phyloP scores from a whole-genome alignment of 352 stramenopile genomes.

The Phytophthora sp. region DNA sequence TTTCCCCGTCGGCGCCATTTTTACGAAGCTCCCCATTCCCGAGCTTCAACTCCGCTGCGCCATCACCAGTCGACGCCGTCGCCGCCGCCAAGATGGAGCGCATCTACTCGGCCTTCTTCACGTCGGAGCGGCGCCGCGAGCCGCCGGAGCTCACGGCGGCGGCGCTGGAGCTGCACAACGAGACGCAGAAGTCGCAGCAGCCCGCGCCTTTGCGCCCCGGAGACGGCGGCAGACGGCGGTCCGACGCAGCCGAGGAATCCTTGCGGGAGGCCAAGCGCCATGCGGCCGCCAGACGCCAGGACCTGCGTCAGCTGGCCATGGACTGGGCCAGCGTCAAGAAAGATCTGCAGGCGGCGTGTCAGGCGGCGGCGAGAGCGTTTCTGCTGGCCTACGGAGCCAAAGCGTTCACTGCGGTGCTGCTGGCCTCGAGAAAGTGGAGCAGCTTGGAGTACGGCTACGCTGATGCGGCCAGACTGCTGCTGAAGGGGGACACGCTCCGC shows the following conservation, averaged over 20 bases:
- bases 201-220: not conserved
- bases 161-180: conserved; percentile 72
- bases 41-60: conserved; percentile 12
- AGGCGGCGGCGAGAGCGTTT: conserved; percentile 59
- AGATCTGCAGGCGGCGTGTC: conserved; percentile 57
- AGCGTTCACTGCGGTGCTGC: conserved; percentile 77
- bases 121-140: conserved; percentile 45
- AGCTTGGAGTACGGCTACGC: conserved; percentile 78
- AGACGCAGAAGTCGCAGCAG: conserved; percentile 37
- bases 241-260: conserved; percentile 15
- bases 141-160: conserved; percentile 59
- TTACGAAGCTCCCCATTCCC: too few relatives aligned
- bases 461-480: conserved; percentile 70
- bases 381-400: conserved; percentile 83
- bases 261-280: conserved; percentile 32
- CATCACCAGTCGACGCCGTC: conserved; percentile 11
- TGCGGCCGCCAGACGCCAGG: conserved; percentile 35
- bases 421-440: conserved; percentile 83
- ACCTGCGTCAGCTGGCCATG: conserved; percentile 41
- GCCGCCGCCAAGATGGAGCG: conserved; percentile 65
- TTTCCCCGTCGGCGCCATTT: too few relatives aligned
- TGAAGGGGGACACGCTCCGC: conserved; percentile 71
- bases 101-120: conserved; percentile 90
- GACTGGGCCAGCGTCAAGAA: conserved; percentile 38
- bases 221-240: conserved; percentile 14